Base-by-base conservation (phyloP, 2,329 filamentous ascomycete genomes). In the Tolypocladium amazonense region DNA sequence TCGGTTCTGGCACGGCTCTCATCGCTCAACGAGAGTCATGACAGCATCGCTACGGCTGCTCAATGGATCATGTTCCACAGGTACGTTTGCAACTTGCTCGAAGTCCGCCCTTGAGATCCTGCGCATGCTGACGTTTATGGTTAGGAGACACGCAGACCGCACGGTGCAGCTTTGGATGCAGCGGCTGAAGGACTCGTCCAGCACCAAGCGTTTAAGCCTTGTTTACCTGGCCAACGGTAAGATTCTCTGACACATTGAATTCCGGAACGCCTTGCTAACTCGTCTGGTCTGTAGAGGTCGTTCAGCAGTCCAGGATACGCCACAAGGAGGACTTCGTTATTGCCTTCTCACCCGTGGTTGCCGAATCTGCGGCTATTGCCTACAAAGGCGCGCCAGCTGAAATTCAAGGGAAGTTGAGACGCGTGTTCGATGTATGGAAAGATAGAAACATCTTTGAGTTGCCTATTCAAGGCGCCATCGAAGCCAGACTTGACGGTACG, bases 31-130 rank as follows among this genome's bases (percentile, higher is more conserved):
- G 95, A 99, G 76, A 96, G 92, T 14, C 93, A 99, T 73, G 94
- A 99, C 72, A 95, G 92, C 76, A 97, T 99, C 70, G 85, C 96
- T 62, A 93, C 90, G 41, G 92, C 96, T 63, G 92, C 94, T 60
- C 93, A 97, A 86, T 99, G 95, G 95, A 94, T 99, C 63, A 95
- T 99, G 88, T 99, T 99, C 73, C 93, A 99, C 77, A 88, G 92
- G 92, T 96, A 86, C 56, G 59, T 41, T 15, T 30, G 4, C 33
- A 18, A 38, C 43, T 27, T 43, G 2, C 35, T 37, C 35, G 35
- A 20, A 35, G 30, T 37, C 35, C 15, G 5, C 2, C 39, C 5
- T 9, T 23, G 33, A 18, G 27, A 14, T 39, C 18, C 33, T 8
- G 52, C 37, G 35, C 45, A 18, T 39, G 47, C 62, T 64, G 57